phyloP scores from a whole-genome alignment of 1,139 yeast species.

The Yamadazyma atmosphaerica region DNA sequence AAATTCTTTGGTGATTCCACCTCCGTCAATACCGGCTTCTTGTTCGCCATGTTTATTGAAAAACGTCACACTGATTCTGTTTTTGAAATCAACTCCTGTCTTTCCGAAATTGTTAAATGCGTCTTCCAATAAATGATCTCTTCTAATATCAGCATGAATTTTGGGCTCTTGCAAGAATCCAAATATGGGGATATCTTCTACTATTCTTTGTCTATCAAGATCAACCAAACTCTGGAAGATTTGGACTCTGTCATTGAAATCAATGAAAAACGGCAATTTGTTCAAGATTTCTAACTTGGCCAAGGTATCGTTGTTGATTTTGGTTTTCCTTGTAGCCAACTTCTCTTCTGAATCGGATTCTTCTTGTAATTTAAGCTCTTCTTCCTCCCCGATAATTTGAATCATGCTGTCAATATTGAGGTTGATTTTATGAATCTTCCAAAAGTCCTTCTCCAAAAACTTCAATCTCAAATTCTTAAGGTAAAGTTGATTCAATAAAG shows the following conservation, averaged over 20 bases:
- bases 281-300: conserved; percentile 52
- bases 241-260: conserved; percentile 71
- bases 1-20: conserved; percentile 92
- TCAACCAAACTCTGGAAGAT: conserved; percentile 68
- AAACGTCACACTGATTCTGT: conserved; percentile 63
- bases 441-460: conserved; percentile 55
- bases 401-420: conserved; percentile 33
- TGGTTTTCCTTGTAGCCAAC: conserved; percentile 3
- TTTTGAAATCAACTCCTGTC: conserved; percentile 50
- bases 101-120: conserved; percentile 61
- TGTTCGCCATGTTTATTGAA: conserved; percentile 68
- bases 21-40: conserved; percentile 95
- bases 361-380: conserved; percentile 23
- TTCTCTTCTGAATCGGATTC: conserved; percentile 19
- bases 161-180: conserved; percentile 16
- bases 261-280: conserved; percentile 74
- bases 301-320: conserved; percentile 10
- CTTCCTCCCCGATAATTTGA: conserved; percentile 41
- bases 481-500: conserved; percentile 67
- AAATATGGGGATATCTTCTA: conserved; percentile 12
- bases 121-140: conserved; percentile 72
- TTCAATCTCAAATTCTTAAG: conserved; percentile 65
- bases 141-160: conserved; percentile 56
- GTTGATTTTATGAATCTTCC: conserved; percentile 44
- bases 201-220: conserved; percentile 42